A percentile compares a stretch with the other conserved stretches of the same genome.
Conservation (phyloP, 306 rosid species). For the Acacia melanoxylon region DNA sequence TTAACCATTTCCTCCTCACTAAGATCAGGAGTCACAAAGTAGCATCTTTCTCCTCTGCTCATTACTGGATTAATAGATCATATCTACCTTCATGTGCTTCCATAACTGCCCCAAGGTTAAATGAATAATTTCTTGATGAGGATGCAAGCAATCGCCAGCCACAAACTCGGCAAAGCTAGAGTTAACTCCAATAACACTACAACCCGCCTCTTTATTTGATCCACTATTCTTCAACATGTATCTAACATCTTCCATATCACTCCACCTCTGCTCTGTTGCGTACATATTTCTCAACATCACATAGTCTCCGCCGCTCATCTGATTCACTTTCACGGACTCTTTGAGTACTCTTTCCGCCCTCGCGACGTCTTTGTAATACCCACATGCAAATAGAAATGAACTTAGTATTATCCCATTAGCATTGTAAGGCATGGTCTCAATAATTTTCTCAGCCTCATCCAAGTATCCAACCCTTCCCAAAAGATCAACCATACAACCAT, state of each 20-base stretch:
- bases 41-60: not conserved
- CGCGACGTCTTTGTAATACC: constrained; percentile 45
- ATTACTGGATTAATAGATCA: constrained; percentile 13
- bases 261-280: constrained; percentile 58
- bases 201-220: constrained; percentile 59
- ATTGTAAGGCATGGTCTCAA: constrained; percentile 58
- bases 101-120: constrained; percentile 48
- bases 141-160: constrained; percentile 45
- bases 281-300: constrained; percentile 67
- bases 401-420: constrained; percentile 56
- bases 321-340: constrained; percentile 44
- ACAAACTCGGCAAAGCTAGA: constrained; percentile 37
- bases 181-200: constrained; percentile 61
- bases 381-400: constrained; percentile 42
- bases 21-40: too few relatives aligned
- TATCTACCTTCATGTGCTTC: constrained; percentile 60
- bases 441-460: constrained; percentile 67
- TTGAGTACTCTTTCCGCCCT: constrained; percentile 63
- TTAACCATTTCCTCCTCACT: too few relatives aligned
- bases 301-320: constrained; percentile 48
- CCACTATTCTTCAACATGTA: constrained; percentile 51
- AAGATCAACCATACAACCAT: constrained; percentile 77
- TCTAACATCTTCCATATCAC: constrained; percentile 56
- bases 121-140: constrained; percentile 32
- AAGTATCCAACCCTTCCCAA: constrained; percentile 72